Conservation (phyloP, 305 asterid species). For the Lippia alba region DNA sequence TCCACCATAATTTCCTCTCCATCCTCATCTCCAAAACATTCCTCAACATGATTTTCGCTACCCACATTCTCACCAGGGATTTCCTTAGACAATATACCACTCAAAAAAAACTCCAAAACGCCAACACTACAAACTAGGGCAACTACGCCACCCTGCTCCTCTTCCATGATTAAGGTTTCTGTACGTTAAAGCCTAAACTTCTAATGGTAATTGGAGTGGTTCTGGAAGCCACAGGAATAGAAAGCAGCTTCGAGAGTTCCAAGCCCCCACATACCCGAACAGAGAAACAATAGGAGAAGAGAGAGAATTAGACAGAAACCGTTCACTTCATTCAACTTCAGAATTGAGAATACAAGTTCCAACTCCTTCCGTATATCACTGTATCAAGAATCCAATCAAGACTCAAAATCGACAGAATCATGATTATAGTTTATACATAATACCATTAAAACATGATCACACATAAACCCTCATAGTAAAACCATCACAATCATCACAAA, state of each 20-base stretch:
- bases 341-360: too few species aligned
- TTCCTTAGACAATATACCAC: too few species aligned
- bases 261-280: too few species aligned
- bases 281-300: too few species aligned
- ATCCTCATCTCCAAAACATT: constrained; percentile 41
- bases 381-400: constrained; percentile 43
- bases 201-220: too few species aligned
- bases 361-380: too few species aligned
- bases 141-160: constrained; percentile 60
- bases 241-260: too few species aligned
- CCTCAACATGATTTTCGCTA: constrained; percentile 47
- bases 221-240: too few species aligned
- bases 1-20: constrained; percentile 14
- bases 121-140: constrained; percentile 42
- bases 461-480: constrained; percentile 42
- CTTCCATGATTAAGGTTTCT: constrained; percentile 68
- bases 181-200: too few species aligned
- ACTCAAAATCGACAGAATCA: constrained; percentile 8
- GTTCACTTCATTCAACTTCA: too few species aligned
- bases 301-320: too few species aligned
- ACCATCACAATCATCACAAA: constrained; percentile 36
- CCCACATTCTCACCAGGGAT: not conserved
- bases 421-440: not conserved
- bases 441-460: not conserved
- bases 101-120: constrained; percentile 21